Percentiles rank a stretch among this genome's conserved stretches.
These are phyloP conservation scores for Kluyveromyces lactis DNA, from an alignment of 805 yeast genomes.

Conservation along the genomic window DNA sequence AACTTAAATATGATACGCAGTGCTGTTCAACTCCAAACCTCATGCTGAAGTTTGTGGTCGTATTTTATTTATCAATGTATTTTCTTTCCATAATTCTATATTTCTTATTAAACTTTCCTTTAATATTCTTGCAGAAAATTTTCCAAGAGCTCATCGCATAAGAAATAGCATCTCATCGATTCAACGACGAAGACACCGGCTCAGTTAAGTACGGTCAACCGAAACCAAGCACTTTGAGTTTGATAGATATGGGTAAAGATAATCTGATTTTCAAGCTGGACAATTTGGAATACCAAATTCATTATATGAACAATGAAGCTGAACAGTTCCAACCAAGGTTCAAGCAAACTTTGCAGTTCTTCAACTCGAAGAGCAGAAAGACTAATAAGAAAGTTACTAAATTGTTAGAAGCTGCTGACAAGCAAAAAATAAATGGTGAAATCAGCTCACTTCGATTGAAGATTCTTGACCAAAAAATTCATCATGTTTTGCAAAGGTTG, in stretches of 20 bases:
- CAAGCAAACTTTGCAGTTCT: slow-evolving; percentile 21
- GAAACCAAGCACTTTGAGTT: background rate
- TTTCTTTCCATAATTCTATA: background rate
- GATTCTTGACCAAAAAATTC: slow-evolving; percentile 23
- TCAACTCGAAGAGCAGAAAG: slow-evolving; percentile 28
- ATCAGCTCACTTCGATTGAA: slow-evolving; percentile 15
- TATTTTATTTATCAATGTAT: background rate
- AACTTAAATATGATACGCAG: too few species aligned
- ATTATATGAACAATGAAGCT: slow-evolving; percentile 22
- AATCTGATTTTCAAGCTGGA: slow-evolving; percentile 28
- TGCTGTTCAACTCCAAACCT: too few species aligned
- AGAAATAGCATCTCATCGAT: slow-evolving; percentile 13
- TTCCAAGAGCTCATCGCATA: background rate
- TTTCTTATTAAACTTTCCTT: too few species aligned
- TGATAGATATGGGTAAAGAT: slow-evolving; percentile 25
- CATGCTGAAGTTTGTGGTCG: too few species aligned
- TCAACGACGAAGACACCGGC: too few species aligned
- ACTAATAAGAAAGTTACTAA: slow-evolving; percentile 19
- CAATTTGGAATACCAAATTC: slow-evolving; percentile 27
- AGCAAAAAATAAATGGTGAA: slow-evolving; percentile 11
- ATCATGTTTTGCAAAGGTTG: slow-evolving; percentile 18
- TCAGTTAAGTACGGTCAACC: too few species aligned
- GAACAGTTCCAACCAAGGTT: slow-evolving; percentile 26
- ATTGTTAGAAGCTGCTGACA: slow-evolving; percentile 10
- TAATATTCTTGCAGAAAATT: background rate